These are phyloP conservation scores for Metschnikowia kofuensis DNA, from an alignment of 805 yeast genomes.

Conservation along the genomic window DNA sequence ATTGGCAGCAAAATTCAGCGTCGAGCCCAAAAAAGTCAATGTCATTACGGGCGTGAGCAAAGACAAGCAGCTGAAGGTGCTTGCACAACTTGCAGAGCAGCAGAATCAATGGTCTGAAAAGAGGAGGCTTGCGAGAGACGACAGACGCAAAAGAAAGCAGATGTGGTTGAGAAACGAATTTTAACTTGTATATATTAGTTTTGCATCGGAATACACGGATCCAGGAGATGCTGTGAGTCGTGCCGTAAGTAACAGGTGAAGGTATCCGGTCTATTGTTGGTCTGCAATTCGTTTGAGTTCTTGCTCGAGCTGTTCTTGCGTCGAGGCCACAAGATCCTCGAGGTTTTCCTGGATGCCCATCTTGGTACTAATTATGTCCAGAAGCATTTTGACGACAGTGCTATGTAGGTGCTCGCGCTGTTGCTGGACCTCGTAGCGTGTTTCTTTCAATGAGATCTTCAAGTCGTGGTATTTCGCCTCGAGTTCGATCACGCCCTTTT, in stretches of 20 bases:
- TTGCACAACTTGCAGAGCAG: constrained; percentile 42
- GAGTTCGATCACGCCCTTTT: constrained; percentile 49
- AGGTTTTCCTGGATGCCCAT: constrained; percentile 61
- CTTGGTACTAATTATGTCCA: constrained; percentile 61
- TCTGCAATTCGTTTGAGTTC: constrained; percentile 6
- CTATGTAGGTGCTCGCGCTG: constrained; percentile 49
- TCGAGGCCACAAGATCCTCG: constrained; percentile 53
- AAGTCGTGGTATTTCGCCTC: constrained; percentile 46
- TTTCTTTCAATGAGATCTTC: constrained; percentile 51
- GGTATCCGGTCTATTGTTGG: background rate
- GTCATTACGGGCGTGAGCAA: constrained; percentile 44
- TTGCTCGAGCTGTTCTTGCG: constrained; percentile 35
- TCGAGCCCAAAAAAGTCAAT: constrained; percentile 40
- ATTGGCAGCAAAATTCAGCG: constrained; percentile 57
- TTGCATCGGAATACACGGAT: constrained; percentile 5
- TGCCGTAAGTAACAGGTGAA: background rate
- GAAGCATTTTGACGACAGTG: constrained; percentile 56
- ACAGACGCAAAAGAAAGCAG: constrained; percentile 55
- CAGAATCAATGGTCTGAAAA: constrained; percentile 48
- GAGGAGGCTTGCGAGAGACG: constrained; percentile 49
- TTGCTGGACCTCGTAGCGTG: constrained; percentile 44
- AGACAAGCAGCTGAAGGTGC: constrained; percentile 45
- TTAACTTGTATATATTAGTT: constrained; percentile 18
- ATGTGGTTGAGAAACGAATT: constrained; percentile 63
- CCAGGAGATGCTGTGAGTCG: background rate